A percentile compares a stretch with the other conserved stretches of the same genome.
phyloP scores from a whole-genome alignment of 2,329 filamentous ascomycete species.

The Xylariaceae sp. region DNA sequence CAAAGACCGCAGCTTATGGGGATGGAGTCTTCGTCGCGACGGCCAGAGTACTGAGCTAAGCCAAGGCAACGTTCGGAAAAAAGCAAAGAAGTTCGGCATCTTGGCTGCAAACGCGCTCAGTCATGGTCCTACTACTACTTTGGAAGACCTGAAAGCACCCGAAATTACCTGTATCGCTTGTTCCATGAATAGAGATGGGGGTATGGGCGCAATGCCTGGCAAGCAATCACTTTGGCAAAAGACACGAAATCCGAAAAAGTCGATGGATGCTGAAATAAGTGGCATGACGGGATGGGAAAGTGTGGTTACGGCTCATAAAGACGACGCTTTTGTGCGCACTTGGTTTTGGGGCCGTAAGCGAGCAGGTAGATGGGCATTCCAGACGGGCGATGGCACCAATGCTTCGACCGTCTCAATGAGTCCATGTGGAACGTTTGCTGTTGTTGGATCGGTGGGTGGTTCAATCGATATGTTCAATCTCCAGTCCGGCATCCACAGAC shows the following conservation, averaged over 20 bases:
- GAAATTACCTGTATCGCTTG: slow-evolving; percentile 90
- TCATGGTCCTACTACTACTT: slow-evolving; percentile 59
- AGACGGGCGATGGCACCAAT: slow-evolving; percentile 77
- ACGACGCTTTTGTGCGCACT: slow-evolving; percentile 80
- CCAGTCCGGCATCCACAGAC: slow-evolving; percentile 85
- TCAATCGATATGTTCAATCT: slow-evolving; percentile 94
- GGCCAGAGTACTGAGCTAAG: slow-evolving; percentile 92
- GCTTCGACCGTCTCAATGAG: slow-evolving; percentile 87
- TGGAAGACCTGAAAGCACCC: slow-evolving; percentile 81
- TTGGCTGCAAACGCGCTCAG: slow-evolving; percentile 55
- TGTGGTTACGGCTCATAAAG: slow-evolving; percentile 86
- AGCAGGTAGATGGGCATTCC: slow-evolving; percentile 89
- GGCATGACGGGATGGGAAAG: slow-evolving; percentile 94
- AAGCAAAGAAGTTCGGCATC: slow-evolving; percentile 83
- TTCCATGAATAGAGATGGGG: slow-evolving; percentile 90
- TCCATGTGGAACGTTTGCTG: slow-evolving; percentile 87
- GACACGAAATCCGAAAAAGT: slow-evolving; percentile 59
- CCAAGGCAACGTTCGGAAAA: slow-evolving; percentile 83
- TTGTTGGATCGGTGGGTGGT: slow-evolving; percentile 81
- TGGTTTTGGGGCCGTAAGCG: slow-evolving; percentile 98
- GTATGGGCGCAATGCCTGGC: slow-evolving; percentile 80
- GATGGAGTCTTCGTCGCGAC: slow-evolving; percentile 90
- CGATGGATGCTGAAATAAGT: slow-evolving; percentile 67
- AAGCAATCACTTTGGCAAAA: slow-evolving; percentile 83
- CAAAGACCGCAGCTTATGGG: slow-evolving; percentile 89